Evolutionary conservation across 139 green algal species (phyloP).

Genomic region (Micractinium conductrix): DNA sequence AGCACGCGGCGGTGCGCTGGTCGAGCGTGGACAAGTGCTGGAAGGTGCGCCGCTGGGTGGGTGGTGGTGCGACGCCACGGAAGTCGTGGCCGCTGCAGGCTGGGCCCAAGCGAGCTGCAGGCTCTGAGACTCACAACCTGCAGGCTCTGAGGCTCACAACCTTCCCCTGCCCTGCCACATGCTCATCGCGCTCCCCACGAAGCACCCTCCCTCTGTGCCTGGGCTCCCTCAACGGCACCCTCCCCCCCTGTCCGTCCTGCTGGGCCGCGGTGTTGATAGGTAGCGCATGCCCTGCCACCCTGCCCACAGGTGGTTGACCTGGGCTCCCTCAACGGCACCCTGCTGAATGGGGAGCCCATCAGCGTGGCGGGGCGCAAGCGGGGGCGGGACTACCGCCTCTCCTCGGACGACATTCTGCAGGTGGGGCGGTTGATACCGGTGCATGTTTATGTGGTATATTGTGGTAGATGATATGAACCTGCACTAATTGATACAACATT

Average conservation of each 20-base stretch:
- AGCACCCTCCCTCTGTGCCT: neutral
- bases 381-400: constrained; percentile 51
- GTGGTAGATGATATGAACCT: too few species aligned
- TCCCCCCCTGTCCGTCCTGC: neutral
- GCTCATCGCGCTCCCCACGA: too few species aligned
- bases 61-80: constrained; percentile 48
- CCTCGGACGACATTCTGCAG: constrained; percentile 61
- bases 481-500: too few species aligned
- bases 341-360: constrained; percentile 68
- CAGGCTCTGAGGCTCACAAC: too few species aligned
- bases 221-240: neutral
- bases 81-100: constrained; percentile 19
- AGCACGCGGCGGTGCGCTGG: constrained; percentile 68
- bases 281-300: constrained; percentile 5
- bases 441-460: too few species aligned
- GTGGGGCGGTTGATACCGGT: constrained; percentile 14
- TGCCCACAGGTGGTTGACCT: constrained; percentile 51
- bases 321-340: constrained; percentile 82
- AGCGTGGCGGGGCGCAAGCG: constrained; percentile 57
- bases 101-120: neutral
- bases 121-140: too few species aligned
- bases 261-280: neutral
- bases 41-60: constrained; percentile 41
- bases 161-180: too few species aligned
- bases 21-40: constrained; percentile 48